Evolutionary conservation across 768 basidiomycete species (phyloP), one percentile per base, ranked within the genome.

Genomic region (Crucibulum laeve): DNA sequence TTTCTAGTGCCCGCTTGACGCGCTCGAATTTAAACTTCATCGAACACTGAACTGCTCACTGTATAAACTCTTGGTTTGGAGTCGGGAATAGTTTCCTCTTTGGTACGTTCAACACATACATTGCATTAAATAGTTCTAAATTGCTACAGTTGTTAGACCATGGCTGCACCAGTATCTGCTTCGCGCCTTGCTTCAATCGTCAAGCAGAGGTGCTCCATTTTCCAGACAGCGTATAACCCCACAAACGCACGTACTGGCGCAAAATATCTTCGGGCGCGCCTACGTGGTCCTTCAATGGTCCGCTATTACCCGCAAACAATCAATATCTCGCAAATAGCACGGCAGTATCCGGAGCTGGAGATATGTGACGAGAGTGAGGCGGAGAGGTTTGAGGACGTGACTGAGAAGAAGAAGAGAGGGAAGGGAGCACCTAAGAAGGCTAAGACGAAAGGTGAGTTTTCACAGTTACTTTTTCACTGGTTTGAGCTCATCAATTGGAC

Each of bases 201-300:
- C 1, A 74, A 77, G 38, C 69, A 87, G 4, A 84, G 83, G 34
- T 84, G 80, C 58, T 58, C 71, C 32, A 78, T 97, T 42, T 95
- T 97, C 57, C 80, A 91, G 57, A 95, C 91, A 6, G 71, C 85
- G 3, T 91, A 87, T 67, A 97, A 97, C 64, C 94, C 94, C 0
- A 75, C 75, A 2, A 78, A 77, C 21, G 59, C 80, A 11, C 83
- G 94, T 14, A 93, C 88, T 0, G 95, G 95, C 14, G 86, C 91
- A 21, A 97, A 97, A 68, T 92, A 95, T 68, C 80, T 97, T 36
- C 82, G 86, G 15, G 73, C 77, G 11, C 75, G 86, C 14, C 78
- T 97, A 25, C 80, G 84, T 0, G 95, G 94, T 0, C 91, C 91
- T 0, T 76, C 90, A 21, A 88, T 96, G 84, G 58, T 85, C 50